Percentiles rank a stretch among this genome's conserved stretches.
Evolutionary conservation across 129 eudicot genomes (phyloP).

Genomic region (Flaveria robusta): DNA sequence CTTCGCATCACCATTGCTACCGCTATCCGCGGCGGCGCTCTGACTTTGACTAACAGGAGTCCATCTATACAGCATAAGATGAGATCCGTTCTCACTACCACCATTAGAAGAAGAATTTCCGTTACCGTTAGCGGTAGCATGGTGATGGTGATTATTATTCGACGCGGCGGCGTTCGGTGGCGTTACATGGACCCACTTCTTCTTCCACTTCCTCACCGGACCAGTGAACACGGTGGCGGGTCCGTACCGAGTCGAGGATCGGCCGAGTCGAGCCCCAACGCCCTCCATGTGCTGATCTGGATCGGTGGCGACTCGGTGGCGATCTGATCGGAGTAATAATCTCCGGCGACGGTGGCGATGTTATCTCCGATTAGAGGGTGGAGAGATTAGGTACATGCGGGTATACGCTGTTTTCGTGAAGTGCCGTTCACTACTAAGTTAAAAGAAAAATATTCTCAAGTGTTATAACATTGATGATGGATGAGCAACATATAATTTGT

Average conservation of each 20-base stretch:
- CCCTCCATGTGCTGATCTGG: conserved; percentile 65
- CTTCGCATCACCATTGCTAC: conserved; percentile 33
- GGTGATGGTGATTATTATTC: conserved; percentile 33
- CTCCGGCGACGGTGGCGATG: background rate
- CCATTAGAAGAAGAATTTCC: conserved; percentile 42
- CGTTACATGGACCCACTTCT: conserved; percentile 79
- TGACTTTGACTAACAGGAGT: conserved; percentile 61
- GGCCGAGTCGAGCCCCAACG: conserved; percentile 93
- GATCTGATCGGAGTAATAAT: conserved; percentile 28
- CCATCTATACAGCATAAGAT: conserved; percentile 77
- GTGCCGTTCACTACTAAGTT: background rate
- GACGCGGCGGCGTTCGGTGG: conserved; percentile 44
- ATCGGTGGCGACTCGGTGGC: conserved; percentile 47
- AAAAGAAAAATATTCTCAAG: background rate
- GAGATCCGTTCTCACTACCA: conserved; percentile 51
- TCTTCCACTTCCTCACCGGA: conserved; percentile 96
- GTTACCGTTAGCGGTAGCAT: conserved; percentile 29
- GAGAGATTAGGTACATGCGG: conserved; percentile 35
- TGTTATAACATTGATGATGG: too few species aligned
- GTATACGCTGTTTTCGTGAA: background rate
- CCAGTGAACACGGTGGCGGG: conserved; percentile 89
- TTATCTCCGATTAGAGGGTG: background rate
- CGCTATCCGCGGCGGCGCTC: conserved; percentile 22
- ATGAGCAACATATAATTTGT: too few species aligned
- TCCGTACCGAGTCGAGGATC: conserved; percentile 92